Conservation (phyloP, 2,329 filamentous ascomycete species). For the Fusarium papillatum region DNA sequence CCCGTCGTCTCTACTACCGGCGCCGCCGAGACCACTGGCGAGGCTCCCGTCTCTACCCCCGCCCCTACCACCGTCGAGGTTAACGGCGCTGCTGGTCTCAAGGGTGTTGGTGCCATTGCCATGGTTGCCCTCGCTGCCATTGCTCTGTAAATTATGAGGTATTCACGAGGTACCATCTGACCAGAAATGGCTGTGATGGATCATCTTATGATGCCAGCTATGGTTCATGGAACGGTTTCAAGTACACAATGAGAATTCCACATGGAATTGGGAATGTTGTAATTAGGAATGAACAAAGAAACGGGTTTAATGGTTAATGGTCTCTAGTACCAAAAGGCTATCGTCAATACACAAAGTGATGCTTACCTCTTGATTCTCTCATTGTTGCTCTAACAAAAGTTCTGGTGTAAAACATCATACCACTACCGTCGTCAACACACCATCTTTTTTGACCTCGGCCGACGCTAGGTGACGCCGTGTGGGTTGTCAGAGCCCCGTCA, state of each 20-base stretch:
- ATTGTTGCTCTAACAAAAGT: not conserved
- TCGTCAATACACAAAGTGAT: conserved; percentile 33
- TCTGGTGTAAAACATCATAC: not conserved
- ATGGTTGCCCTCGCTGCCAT: conserved; percentile 49
- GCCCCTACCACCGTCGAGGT: conserved; percentile 37
- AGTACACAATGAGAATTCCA: conserved; percentile 10
- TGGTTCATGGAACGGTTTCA: not conserved
- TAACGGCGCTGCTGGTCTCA: conserved; percentile 48
- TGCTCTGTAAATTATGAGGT: conserved; percentile 51
- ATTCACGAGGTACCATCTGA: not conserved
- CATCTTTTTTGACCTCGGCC: not conserved
- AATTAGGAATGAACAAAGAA: conserved; percentile 17
- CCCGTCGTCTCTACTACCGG: conserved; percentile 10
- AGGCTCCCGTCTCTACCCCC: conserved; percentile 16
- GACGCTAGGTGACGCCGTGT: conserved; percentile 14
- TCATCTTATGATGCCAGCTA: not conserved
- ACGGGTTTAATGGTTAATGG: conserved; percentile 40
- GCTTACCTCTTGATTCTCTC: not conserved
- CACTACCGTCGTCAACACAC: conserved; percentile 7
- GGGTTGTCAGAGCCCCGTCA: conserved; percentile 4
- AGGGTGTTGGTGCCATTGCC: conserved; percentile 49
- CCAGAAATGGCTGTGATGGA: not conserved
- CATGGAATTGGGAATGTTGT: conserved; percentile 7
- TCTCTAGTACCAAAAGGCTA: conserved; percentile 26
- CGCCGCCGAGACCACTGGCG: conserved; percentile 17